A percentile compares a stretch with the other conserved stretches of the same genome.
These are phyloP conservation scores for Rhodofomes roseus DNA, from an alignment of 1,284 basidiomycete genomes.

Conservation along the genomic window DNA sequence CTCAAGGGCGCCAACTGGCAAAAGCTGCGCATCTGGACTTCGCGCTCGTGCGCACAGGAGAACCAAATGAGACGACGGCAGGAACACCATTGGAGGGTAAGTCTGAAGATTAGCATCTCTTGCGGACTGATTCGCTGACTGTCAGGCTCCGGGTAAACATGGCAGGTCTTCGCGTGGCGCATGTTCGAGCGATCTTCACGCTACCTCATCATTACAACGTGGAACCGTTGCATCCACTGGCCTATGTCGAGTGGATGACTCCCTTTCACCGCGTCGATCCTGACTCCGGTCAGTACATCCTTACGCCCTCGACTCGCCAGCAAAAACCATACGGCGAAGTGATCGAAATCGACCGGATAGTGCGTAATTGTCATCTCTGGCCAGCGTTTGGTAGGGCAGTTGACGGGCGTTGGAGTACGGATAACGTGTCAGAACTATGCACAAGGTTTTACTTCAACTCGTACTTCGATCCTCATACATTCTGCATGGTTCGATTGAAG, in stretches of 20 bases:
- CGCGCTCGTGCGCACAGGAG: neutral
- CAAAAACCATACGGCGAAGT: constrained; percentile 15
- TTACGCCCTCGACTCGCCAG: constrained; percentile 8
- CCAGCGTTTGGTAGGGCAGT: constrained; percentile 3
- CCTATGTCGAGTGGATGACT: constrained; percentile 27
- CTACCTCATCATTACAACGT: neutral
- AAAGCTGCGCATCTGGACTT: neutral
- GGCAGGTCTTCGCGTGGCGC: neutral
- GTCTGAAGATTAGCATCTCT: too few species aligned
- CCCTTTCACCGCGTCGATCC: constrained; percentile 7
- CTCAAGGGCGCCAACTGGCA: neutral
- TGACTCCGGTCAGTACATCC: neutral
- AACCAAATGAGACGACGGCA: neutral
- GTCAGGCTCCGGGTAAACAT: too few species aligned
- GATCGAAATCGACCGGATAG: constrained; percentile 19
- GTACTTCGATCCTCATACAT: neutral
- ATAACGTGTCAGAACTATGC: constrained; percentile 2
- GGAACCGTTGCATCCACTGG: constrained; percentile 11
- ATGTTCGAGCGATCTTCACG: constrained; percentile 3
- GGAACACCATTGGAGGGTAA: neutral
- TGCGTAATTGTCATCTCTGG: constrained; percentile 26
- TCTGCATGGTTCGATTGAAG: neutral
- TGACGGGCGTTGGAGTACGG: constrained; percentile 5
- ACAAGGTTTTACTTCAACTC: neutral
- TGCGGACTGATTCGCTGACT: too few species aligned